Evolutionary conservation across 2,329 filamentous ascomycete species (phyloP).

Genomic region (Helminthosporium solani): DNA sequence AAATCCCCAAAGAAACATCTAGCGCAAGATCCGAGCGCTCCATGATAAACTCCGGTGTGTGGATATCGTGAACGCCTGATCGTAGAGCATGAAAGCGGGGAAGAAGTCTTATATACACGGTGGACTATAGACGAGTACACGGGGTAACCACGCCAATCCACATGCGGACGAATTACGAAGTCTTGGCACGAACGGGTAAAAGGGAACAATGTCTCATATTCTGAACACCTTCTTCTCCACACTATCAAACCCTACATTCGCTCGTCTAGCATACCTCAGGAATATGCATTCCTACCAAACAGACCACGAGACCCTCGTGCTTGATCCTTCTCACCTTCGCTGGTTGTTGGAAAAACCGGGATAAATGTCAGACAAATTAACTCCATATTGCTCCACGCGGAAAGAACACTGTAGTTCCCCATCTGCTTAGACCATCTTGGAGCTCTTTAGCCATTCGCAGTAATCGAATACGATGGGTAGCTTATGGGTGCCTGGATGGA

Average conservation of each 20-base stretch:
- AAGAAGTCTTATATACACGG: too few species aligned
- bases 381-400: constrained; percentile 17
- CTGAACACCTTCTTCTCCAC: not conserved
- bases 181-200: not conserved
- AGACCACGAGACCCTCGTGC: not conserved
- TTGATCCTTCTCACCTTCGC: constrained; percentile 17
- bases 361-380: constrained; percentile 24
- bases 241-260: not conserved
- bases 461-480: constrained; percentile 2
- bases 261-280: not conserved
- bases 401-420: constrained; percentile 8
- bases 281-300: not conserved
- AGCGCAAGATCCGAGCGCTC: too few species aligned
- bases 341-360: constrained; percentile 16
- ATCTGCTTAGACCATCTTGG: not conserved
- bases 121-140: too few species aligned
- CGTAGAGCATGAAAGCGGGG: too few species aligned
- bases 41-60: too few species aligned
- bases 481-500: not conserved
- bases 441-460: constrained; percentile 7
- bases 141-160: not conserved
- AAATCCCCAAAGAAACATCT: too few species aligned
- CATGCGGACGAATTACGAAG: not conserved
- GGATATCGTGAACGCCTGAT: too few species aligned
- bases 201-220: not conserved